Evolutionary conservation across 2,329 filamentous ascomycete species (phyloP), one percentile per base, ranked within the genome.

Genomic region (Incumbomyces lentus): DNA sequence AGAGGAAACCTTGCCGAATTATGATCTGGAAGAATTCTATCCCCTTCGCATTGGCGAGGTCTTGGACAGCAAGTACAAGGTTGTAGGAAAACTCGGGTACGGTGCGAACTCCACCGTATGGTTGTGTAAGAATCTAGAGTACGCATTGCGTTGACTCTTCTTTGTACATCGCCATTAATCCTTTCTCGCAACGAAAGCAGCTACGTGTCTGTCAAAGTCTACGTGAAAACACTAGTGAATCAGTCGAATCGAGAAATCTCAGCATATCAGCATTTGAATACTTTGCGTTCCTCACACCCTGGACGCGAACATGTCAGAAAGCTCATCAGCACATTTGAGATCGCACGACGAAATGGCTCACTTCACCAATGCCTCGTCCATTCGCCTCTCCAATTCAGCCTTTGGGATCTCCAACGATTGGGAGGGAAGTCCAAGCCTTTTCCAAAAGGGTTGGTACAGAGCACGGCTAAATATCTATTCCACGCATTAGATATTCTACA

Each of bases 1-100:
- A 18, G 45, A 37, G 14, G 50, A 2, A 47, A 48, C 3, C 52
- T 48, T 31, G 49, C 19, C 26, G 2, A 17, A 10, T n/a, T 29
- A 39, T 34, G 30, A 18, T 10, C 7, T 30, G 10, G 38, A 32
- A 16, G 22, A 14, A 22, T 18, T 42, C 17, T 40, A 32, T 40
- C 18, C 30, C 12, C 3, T 42, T 12, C 18, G n/a, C 19, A 29
- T 16, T 32, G 34, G 33, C n/a, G 32, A 26, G 19, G 26, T 17
- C 17, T 16, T 22, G 7, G 29, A 30, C 14, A 22, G n/a, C 12
- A 45, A 30, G 26, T 38, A 33, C 17, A 8, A 38, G 22, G 32
- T 36, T 11, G 22, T 26, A 26, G 22, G 22, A 4, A 26, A 26
- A 26, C 22, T 26, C 22, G 22, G 22, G 22, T 26, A 10, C 13